phyloP scores from a whole-genome alignment of 176 grass and related monocot genomes.

The Oropetium thomaeum region DNA sequence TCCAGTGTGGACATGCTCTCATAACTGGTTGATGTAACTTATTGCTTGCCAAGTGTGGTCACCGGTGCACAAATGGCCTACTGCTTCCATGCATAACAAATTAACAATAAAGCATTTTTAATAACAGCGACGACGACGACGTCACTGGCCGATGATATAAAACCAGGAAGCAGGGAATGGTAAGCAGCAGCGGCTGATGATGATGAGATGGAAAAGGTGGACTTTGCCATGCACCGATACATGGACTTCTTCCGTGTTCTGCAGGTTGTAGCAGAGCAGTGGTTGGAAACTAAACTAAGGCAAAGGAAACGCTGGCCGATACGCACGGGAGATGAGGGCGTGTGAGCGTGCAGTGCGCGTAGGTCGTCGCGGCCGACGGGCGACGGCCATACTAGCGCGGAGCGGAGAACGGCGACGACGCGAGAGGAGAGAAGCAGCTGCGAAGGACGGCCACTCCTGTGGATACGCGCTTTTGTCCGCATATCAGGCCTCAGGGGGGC shows the following conservation, averaged over 20 bases:
- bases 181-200: not conserved
- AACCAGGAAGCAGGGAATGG: not conserved
- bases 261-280: no score
- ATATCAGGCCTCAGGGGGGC: not conserved
- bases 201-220: conserved; percentile 22
- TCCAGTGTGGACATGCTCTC: conserved; percentile 2
- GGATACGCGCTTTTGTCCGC: conserved; percentile 22
- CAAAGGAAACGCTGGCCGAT: not conserved
- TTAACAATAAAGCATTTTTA: no score
- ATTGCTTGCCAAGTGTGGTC: not conserved
- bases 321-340: not conserved
- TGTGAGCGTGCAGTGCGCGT: not conserved
- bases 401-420: not conserved
- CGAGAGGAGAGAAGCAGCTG: conserved; percentile 4
- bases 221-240: conserved; percentile 15
- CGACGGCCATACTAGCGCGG: no score
- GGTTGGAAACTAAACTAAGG: conserved; percentile 14
- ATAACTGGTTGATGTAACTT: not conserved
- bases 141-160: not conserved
- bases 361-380: not conserved
- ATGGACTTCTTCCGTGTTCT: not conserved
- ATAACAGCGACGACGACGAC: not conserved
- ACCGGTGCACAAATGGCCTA: not conserved
- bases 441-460: not conserved
- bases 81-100: not conserved